Evolutionary conservation across 352 stramenopile genomes (phyloP).

Genomic region (Pythium rhizo-oryzae): DNA sequence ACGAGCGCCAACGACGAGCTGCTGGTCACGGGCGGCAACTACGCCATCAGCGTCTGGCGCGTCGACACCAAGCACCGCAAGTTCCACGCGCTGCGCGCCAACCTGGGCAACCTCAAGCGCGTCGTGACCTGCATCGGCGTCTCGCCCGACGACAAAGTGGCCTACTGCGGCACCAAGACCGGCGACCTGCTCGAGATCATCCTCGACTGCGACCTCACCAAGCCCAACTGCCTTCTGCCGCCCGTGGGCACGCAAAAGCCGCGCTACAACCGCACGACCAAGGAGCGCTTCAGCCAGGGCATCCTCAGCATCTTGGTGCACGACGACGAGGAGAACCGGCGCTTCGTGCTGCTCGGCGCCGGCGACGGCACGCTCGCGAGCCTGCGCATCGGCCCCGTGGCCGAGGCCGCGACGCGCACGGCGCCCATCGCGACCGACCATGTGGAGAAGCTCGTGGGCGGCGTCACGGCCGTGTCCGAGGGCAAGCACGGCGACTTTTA

Average conservation of each 20-base stretch:
- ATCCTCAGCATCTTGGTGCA: conserved; percentile 88
- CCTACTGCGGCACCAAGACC: conserved; percentile 95
- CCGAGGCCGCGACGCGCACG: conserved; percentile 61
- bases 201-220: conserved; percentile 94
- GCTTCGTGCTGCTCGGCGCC: conserved; percentile 88
- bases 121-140: conserved; percentile 94
- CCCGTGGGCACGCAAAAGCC: conserved; percentile 80
- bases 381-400: conserved; percentile 73
- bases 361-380: conserved; percentile 92
- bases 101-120: conserved; percentile 93
- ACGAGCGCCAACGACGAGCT: conserved; percentile 86
- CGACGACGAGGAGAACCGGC: conserved; percentile 88
- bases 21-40: conserved; percentile 95
- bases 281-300: conserved; percentile 93
- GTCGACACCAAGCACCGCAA: conserved; percentile 90
- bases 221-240: conserved; percentile 79
- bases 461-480: conserved; percentile 90
- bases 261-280: conserved; percentile 90
- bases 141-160: conserved; percentile 91
- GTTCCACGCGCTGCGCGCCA: conserved; percentile 93
- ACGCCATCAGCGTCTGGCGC: conserved; percentile 91
- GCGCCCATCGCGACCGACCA: conserved; percentile 64
- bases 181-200: conserved; percentile 96
- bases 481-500: conserved; percentile 88
- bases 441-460: conserved; percentile 89